These are phyloP conservation scores for Stipa capillata DNA, from an alignment of 176 grass and related monocot genomes.

Conservation along the genomic window DNA sequence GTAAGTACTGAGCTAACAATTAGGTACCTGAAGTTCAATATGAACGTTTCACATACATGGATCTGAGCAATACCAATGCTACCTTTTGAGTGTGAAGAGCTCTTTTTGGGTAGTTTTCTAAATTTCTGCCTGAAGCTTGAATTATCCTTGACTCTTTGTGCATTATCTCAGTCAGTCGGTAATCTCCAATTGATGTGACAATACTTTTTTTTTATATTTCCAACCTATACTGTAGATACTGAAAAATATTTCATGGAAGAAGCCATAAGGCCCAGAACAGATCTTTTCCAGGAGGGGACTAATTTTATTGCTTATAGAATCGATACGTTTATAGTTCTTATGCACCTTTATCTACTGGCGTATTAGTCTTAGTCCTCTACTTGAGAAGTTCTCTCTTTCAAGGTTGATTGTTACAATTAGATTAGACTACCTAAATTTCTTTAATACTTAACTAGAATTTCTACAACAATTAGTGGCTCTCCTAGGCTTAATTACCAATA, in stretches of 20 bases:
- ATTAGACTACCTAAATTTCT: not conserved
- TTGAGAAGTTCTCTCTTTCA: not conserved
- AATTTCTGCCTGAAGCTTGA: not conserved
- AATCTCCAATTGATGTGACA: not conserved
- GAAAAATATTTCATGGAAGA: not conserved
- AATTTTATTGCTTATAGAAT: not conserved
- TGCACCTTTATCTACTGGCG: not conserved
- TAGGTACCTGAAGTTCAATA: not conserved
- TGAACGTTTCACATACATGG: not conserved
- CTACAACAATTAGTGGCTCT: not conserved
- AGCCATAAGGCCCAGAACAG: not conserved
- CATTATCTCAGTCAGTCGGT: not conserved
- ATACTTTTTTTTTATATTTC: not conserved
- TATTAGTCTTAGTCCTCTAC: not conserved
- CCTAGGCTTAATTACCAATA: not conserved
- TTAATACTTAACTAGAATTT: not conserved
- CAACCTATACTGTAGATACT: not conserved
- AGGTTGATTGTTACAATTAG: not conserved
- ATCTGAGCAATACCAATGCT: not conserved
- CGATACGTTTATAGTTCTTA: not conserved
- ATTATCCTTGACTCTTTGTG: not conserved
- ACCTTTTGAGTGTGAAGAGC: not conserved
- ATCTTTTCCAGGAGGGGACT: not conserved
- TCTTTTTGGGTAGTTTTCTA: not conserved
- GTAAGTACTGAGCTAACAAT: not conserved